Conservation (phyloP, 208 protist species). For the Entamoeba moshkovskii region DNA sequence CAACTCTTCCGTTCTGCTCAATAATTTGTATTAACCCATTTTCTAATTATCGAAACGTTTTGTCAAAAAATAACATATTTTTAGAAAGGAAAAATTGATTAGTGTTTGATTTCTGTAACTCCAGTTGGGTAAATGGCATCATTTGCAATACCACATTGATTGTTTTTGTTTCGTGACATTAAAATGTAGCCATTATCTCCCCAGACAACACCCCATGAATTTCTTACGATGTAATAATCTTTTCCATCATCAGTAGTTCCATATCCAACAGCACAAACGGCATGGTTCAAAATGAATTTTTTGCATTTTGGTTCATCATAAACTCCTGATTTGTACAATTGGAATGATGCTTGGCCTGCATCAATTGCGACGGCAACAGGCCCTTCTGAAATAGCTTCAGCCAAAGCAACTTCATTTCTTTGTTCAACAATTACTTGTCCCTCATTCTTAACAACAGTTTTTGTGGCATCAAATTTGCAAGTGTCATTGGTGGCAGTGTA, state of each 20-base stretch:
- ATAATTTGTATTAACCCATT: too few relatives aligned
- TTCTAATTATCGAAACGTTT: too few relatives aligned
- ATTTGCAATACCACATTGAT: too few relatives aligned
- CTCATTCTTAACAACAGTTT: neutral
- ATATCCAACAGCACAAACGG: slow-evolving; percentile 39
- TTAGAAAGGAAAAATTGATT: too few relatives aligned
- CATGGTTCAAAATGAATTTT: slow-evolving; percentile 24
- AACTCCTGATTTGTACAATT: neutral
- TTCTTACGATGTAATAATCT: slow-evolving; percentile 33
- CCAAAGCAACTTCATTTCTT: neutral
- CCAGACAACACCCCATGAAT: slow-evolving; percentile 33
- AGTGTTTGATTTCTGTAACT: too few relatives aligned
- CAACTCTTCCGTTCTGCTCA: too few relatives aligned
- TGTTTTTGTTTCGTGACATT: slow-evolving; percentile 11
- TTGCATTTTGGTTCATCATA: neutral
- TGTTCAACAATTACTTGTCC: neutral
- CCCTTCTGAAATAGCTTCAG: neutral
- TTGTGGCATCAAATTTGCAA: neutral
- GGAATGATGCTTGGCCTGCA: neutral
- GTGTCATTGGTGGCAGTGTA: neutral
- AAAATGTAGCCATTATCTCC: slow-evolving; percentile 35
- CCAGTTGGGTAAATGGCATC: too few relatives aligned
- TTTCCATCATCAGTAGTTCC: slow-evolving; percentile 16
- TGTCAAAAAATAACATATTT: too few relatives aligned
- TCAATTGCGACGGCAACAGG: neutral